Conservation (phyloP, 495 filamentous ascomycete genomes). For the Sordaria brevicollis region DNA sequence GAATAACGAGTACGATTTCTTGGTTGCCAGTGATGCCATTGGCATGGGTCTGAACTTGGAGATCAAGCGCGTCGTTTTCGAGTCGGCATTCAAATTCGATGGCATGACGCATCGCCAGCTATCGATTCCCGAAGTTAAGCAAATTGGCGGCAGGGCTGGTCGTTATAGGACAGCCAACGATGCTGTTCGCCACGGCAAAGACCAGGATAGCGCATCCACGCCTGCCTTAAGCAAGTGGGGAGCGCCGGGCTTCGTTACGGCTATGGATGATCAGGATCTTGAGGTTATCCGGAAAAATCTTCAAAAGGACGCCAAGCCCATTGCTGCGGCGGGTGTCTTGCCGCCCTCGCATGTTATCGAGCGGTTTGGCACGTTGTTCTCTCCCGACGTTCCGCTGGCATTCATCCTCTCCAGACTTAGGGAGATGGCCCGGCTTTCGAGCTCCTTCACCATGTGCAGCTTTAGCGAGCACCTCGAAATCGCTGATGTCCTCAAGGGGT, state of each 20-base stretch:
- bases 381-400: slow-evolving; percentile 60
- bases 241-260: slow-evolving; percentile 65
- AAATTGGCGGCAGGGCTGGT: slow-evolving; percentile 90
- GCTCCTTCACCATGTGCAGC: slow-evolving; percentile 64
- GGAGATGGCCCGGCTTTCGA: slow-evolving; percentile 48
- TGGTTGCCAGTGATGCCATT: slow-evolving; percentile 92
- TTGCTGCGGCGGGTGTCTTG: slow-evolving; percentile 64
- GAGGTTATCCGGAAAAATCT: slow-evolving; percentile 52
- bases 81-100: slow-evolving; percentile 58
- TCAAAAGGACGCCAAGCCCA: slow-evolving; percentile 47
- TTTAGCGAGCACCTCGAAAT: slow-evolving; percentile 47
- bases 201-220: slow-evolving; percentile 26
- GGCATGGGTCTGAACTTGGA: slow-evolving; percentile 97
- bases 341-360: slow-evolving; percentile 57
- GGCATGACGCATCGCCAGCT: slow-evolving; percentile 42
- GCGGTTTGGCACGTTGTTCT: slow-evolving; percentile 68
- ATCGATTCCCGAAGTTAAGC: slow-evolving; percentile 70
- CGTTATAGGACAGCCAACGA: slow-evolving; percentile 67
- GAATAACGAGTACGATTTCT: slow-evolving; percentile 84
- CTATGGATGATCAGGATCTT: slow-evolving; percentile 63
- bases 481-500: slow-evolving; percentile 59
- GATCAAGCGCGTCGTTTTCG: slow-evolving; percentile 85
- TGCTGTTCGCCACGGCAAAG: slow-evolving; percentile 17
- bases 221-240: slow-evolving; percentile 15
- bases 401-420: slow-evolving; percentile 65